These are phyloP conservation scores for Calocybe indica DNA, from an alignment of 768 basidiomycete genomes.

Conservation along the genomic window DNA sequence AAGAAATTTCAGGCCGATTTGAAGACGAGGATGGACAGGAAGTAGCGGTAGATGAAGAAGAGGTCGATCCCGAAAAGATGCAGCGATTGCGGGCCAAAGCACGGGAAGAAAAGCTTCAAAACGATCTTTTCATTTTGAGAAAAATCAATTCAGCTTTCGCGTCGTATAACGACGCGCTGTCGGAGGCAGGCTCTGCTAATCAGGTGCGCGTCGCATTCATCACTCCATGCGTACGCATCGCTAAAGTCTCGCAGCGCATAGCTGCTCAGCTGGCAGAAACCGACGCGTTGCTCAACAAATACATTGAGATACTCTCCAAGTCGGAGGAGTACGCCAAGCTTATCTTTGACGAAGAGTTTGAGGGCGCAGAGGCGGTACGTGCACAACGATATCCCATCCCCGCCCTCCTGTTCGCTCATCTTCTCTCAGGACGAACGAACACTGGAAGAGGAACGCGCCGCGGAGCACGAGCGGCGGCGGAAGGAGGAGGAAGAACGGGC, in stretches of 20 bases:
- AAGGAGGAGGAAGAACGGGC: slow-evolving; percentile 43
- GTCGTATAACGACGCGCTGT: slow-evolving; percentile 61
- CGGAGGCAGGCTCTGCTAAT: slow-evolving; percentile 59
- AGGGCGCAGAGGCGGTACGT: slow-evolving; percentile 67
- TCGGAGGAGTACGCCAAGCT: slow-evolving; percentile 64
- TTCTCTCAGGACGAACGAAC: slow-evolving; percentile 52
- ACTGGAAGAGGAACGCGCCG: slow-evolving; percentile 42
- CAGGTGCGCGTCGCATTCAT: slow-evolving; percentile 40
- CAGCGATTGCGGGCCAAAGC: slow-evolving; percentile 9
- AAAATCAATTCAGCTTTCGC: slow-evolving; percentile 71
- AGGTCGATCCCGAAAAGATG: slow-evolving; percentile 15
- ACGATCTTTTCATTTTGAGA: slow-evolving; percentile 65
- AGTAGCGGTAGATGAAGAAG: slow-evolving; percentile 4
- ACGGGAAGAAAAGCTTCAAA: slow-evolving; percentile 69
- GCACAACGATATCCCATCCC: not conserved
- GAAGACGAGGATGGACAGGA: not conserved
- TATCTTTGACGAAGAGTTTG: slow-evolving; percentile 74
- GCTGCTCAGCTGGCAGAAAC: slow-evolving; percentile 66
- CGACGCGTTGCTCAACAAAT: slow-evolving; percentile 69
- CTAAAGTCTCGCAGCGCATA: slow-evolving; percentile 40
- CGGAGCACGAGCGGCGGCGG: slow-evolving; percentile 33
- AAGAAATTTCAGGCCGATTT: not conserved
- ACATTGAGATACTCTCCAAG: slow-evolving; percentile 60
- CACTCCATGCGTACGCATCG: not conserved
- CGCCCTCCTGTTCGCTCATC: not conserved